phyloP scores from a whole-genome alignment of 805 yeast species.

The Candida saitoana region DNA sequence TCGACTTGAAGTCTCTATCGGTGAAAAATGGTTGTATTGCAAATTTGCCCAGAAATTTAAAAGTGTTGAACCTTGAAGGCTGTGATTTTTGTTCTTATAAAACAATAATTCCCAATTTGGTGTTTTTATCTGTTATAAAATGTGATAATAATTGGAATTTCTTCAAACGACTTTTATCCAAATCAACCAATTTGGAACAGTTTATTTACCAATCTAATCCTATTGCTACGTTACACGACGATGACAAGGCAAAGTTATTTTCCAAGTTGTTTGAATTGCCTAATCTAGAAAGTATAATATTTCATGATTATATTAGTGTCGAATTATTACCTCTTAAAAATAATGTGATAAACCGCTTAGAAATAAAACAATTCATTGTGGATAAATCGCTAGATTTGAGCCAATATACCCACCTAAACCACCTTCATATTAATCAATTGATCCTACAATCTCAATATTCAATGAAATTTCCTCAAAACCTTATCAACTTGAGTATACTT shows the following conservation, averaged over 20 bases:
- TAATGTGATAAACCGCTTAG: neutral
- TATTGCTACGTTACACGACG: neutral
- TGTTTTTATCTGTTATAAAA: neutral
- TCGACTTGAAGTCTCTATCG: neutral
- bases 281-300: neutral
- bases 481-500: neutral
- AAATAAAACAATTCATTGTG: neutral
- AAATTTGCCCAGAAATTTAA: neutral
- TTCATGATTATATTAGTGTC: neutral
- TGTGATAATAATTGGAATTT: neutral
- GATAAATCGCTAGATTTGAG: neutral
- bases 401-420: neutral
- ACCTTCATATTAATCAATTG: neutral
- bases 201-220: neutral
- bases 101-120: neutral
- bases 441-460: neutral
- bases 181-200: neutral
- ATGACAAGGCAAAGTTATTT: neutral
- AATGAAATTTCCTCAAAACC: neutral
- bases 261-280: neutral
- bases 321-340: neutral
- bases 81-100: neutral
- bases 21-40: neutral
- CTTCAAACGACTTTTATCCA: neutral
- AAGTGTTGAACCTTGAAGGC: neutral